Percentiles rank a stretch among this genome's conserved stretches.
phyloP scores from a whole-genome alignment of 129 eudicot genomes.

The Flaveria bidentis region DNA sequence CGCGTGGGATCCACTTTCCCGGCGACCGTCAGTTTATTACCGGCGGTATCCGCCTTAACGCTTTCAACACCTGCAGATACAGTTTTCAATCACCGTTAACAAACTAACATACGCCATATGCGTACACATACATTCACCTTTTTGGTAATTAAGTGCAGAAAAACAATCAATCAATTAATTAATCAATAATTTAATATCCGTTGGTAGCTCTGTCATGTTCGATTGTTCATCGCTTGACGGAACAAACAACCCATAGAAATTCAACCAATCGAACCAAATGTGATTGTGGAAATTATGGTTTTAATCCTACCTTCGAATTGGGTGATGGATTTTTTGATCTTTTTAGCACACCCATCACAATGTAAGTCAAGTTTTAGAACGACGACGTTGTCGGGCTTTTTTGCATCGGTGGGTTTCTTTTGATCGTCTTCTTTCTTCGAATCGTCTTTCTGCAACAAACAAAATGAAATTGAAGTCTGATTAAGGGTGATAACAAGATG shows the following conservation, averaged over 20 bases:
- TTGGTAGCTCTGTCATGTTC: constrained; percentile 33
- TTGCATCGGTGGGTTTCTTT: constrained; percentile 36
- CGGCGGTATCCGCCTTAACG: constrained; percentile 46
- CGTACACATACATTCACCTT: constrained; percentile 16
- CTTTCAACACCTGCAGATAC: constrained; percentile 56
- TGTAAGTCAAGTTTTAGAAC: constrained; percentile 62
- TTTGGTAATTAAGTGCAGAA: not conserved
- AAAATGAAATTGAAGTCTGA: not conserved
- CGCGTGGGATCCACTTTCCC: constrained; percentile 67
- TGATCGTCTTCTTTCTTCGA: constrained; percentile 41
- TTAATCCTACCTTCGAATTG: constrained; percentile 53
- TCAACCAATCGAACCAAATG: too few relatives aligned
- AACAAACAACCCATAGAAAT: constrained; percentile 20
- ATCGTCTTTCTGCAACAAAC: constrained; percentile 45
- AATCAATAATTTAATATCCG: not conserved
- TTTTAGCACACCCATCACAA: constrained; percentile 77
- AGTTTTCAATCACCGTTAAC: constrained; percentile 21
- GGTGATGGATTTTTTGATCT: constrained; percentile 45
- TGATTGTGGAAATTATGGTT: too few relatives aligned
- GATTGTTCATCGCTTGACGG: constrained; percentile 30
- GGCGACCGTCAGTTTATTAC: constrained; percentile 53
- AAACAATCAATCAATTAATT: too few relatives aligned
- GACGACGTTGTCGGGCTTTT: constrained; percentile 50
- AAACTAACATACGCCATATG: constrained; percentile 31
- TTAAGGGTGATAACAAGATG: not conserved